Base-by-base conservation (phyloP, 2,329 filamentous ascomycete genomes). In the Capronia epimyces region DNA sequence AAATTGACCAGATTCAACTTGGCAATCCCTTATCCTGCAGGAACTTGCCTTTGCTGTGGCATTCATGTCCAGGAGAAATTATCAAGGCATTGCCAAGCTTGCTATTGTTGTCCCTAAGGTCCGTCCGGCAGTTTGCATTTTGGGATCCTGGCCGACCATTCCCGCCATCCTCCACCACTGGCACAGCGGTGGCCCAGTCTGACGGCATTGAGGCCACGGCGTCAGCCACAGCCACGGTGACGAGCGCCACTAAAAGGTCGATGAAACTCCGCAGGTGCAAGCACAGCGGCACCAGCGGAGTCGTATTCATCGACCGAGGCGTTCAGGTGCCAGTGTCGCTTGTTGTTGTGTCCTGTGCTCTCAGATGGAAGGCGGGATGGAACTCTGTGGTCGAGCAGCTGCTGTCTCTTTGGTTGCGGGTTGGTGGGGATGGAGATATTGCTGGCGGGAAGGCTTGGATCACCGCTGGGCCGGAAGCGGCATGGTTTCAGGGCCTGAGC, bases 311-410 rank as follows among this genome's bases (percentile, higher is more conserved):
- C n/a, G n/a, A n/a, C n/a, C n/a, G n/a, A n/a, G n/a, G n/a, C n/a
- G n/a, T n/a, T n/a, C n/a, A n/a, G n/a, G n/a, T n/a, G n/a, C 5
- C 13, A 5, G n/a, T 34, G 31, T 16, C n/a, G 10, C 31, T 34
- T 34, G 6, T 16, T 4, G n/a, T n/a, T n/a, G 9, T 34, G 31
- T 34, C n/a, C n/a, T 13, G 25, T 12, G 25, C 25, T 7, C 25
- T 29, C 25, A 12, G 42, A 53, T 56, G 24, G 50, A 53, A 51
- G 50, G 43, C 50, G 50, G 43, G 18, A 50, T 53, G 44, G 54
- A 53, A 56, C 18, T 49, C 48, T 49, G 32, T 43, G 20, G 32
- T 36, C 46, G 34, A 32, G 44, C 49, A 34, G 31, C 21, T 48
- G 49, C 43, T 47, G 49, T 50, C 29, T 50, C 50, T n/a, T 45